Evolutionary conservation across 805 yeast genomes (phyloP).

Genomic region (Myxozyma mucilagina): DNA sequence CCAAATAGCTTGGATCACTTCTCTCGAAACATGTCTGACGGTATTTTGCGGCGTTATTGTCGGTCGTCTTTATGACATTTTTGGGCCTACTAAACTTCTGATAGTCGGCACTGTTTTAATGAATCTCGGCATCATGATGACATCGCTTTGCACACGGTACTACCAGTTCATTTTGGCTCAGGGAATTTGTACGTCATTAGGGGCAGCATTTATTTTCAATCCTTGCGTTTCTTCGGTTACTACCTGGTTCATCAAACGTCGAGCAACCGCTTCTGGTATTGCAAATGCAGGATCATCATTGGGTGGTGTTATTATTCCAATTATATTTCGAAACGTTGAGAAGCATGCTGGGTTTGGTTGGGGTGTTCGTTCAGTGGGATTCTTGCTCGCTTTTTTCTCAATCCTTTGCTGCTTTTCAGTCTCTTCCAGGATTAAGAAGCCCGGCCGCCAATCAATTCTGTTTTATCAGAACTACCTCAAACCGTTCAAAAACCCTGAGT

Average conservation of each 20-base stretch:
- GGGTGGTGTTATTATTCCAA: slow-evolving; percentile 54
- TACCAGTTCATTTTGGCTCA: slow-evolving; percentile 55
- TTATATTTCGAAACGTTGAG: slow-evolving; percentile 48
- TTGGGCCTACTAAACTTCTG: slow-evolving; percentile 18
- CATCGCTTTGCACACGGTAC: slow-evolving; percentile 44
- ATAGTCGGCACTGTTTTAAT: slow-evolving; percentile 34
- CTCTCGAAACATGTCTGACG: slow-evolving; percentile 37
- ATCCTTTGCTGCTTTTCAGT: slow-evolving; percentile 34
- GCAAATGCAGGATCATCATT: slow-evolving; percentile 54
- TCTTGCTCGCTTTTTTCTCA: slow-evolving; percentile 43
- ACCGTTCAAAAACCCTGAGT: slow-evolving; percentile 36
- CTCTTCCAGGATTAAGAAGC: slow-evolving; percentile 34
- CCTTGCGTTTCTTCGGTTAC: slow-evolving; percentile 49
- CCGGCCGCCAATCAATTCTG: slow-evolving; percentile 17
- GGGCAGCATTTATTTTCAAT: slow-evolving; percentile 47
- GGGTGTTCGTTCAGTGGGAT: slow-evolving; percentile 54
- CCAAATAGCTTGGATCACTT: slow-evolving; percentile 41
- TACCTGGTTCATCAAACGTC: slow-evolving; percentile 47
- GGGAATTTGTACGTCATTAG: slow-evolving; percentile 52
- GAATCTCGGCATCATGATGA: slow-evolving; percentile 40
- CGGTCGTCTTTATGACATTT: slow-evolving; percentile 30
- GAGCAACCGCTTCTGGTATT: slow-evolving; percentile 50
- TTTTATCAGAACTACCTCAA: slow-evolving; percentile 20
- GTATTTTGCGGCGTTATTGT: slow-evolving; percentile 34
- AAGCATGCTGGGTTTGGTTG: slow-evolving; percentile 52